Percentiles rank a stretch among this genome's conserved stretches.
phyloP scores from a whole-genome alignment of 495 filamentous ascomycete genomes.

The Aspergillus conjunctus region DNA sequence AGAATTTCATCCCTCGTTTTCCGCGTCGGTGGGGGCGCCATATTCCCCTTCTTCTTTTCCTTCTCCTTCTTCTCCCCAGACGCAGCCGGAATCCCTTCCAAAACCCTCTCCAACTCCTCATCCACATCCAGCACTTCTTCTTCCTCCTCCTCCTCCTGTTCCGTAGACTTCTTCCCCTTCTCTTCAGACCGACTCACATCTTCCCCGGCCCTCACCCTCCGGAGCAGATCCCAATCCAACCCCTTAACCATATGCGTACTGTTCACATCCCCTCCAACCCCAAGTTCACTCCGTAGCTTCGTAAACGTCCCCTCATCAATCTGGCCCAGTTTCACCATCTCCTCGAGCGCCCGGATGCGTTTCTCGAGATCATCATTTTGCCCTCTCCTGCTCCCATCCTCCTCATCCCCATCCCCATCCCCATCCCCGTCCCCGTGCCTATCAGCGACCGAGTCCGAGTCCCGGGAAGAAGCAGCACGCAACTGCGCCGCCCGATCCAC shows the following conservation, averaged over 20 bases:
- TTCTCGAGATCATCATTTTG: constrained; percentile 54
- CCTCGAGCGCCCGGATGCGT: constrained; percentile 76
- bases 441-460: neutral
- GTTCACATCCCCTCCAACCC: constrained; percentile 73
- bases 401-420: constrained; percentile 16
- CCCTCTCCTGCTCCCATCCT: constrained; percentile 35
- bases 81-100: constrained; percentile 60
- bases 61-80: constrained; percentile 50
- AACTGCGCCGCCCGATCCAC: constrained; percentile 76
- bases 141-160: constrained; percentile 27
- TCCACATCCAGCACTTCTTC: constrained; percentile 59
- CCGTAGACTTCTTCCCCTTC: constrained; percentile 13
- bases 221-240: constrained; percentile 79
- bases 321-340: constrained; percentile 78
- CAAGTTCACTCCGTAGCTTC: constrained; percentile 68
- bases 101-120: constrained; percentile 69
- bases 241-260: constrained; percentile 91
- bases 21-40: constrained; percentile 66
- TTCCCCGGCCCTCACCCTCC: constrained; percentile 71
- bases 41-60: constrained; percentile 74
- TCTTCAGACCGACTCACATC: constrained; percentile 49
- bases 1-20: constrained; percentile 82
- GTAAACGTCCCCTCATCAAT: constrained; percentile 77
- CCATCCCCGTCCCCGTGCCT: neutral
- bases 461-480: constrained; percentile 21